Conservation (phyloP, 257 asterid species). For the Primulina huaijiensis region DNA sequence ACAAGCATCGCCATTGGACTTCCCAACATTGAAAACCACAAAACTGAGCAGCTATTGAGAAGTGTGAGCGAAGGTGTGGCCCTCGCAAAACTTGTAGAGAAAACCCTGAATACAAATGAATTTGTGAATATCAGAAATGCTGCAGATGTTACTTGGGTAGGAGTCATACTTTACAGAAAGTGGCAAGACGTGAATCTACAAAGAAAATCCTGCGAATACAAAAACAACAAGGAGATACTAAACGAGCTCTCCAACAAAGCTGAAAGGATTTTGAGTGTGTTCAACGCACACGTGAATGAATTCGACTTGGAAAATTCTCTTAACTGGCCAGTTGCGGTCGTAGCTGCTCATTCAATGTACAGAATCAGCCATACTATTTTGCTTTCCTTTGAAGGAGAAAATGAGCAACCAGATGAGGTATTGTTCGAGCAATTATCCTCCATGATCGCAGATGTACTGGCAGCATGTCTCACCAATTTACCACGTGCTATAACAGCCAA, state of each 20-base stretch:
- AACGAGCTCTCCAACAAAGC: slow-evolving; percentile 12
- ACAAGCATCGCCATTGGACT: slow-evolving; percentile 35
- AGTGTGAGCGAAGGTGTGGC: slow-evolving; percentile 32
- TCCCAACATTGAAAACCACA: background rate
- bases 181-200: slow-evolving; percentile 30
- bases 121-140: slow-evolving; percentile 27
- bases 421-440: slow-evolving; percentile 23
- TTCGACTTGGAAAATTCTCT: slow-evolving; percentile 16
- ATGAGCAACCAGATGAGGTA: slow-evolving; percentile 11
- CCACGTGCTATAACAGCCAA: slow-evolving; percentile 14
- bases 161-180: slow-evolving; percentile 25
- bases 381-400: background rate
- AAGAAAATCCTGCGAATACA: background rate
- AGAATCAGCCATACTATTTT: slow-evolving; percentile 28
- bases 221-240: slow-evolving; percentile 7
- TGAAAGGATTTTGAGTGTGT: slow-evolving; percentile 1
- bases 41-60: slow-evolving; percentile 5
- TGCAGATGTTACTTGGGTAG: slow-evolving; percentile 33
- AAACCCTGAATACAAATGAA: slow-evolving; percentile 22
- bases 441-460: slow-evolving; percentile 38
- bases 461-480: slow-evolving; percentile 42
- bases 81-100: slow-evolving; percentile 26
- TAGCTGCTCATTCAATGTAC: slow-evolving; percentile 43
- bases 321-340: slow-evolving; percentile 20
- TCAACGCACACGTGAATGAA: slow-evolving; percentile 1